Evolutionary conservation across 345 rosid genomes (phyloP).

Genomic region (Melastoma malabathricum): DNA sequence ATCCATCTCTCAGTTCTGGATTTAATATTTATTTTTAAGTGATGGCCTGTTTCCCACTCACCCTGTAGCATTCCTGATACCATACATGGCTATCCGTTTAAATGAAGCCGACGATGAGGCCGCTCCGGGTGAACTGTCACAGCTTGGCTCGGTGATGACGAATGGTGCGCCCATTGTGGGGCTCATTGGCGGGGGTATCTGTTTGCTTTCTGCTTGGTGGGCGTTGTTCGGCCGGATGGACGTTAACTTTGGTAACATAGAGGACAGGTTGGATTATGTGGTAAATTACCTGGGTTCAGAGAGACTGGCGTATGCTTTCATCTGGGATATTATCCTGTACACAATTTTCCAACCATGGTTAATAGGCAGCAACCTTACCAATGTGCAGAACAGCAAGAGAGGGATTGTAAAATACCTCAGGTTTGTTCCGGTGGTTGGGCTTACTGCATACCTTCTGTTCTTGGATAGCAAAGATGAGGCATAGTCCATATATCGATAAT

Average conservation of each 20-base stretch:
- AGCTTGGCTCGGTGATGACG: conserved; percentile 52
- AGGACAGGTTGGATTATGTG: conserved; percentile 59
- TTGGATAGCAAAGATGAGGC: conserved; percentile 32
- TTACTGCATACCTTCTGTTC: conserved; percentile 50
- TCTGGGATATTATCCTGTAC: conserved; percentile 82
- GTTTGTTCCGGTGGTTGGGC: conserved; percentile 74
- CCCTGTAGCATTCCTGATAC: conserved; percentile 66
- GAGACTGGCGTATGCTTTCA: conserved; percentile 81
- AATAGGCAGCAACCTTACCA: conserved; percentile 68
- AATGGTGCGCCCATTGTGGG: conserved; percentile 64
- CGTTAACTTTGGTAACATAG: conserved; percentile 42
- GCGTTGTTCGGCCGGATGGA: conserved; percentile 57
- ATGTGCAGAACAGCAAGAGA: conserved; percentile 39
- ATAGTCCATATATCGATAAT: not conserved
- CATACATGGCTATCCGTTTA: conserved; percentile 87
- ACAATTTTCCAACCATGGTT: conserved; percentile 91
- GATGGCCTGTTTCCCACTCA: not conserved
- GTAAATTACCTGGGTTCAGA: conserved; percentile 64
- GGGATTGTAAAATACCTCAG: conserved; percentile 44
- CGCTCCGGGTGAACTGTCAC: conserved; percentile 35
- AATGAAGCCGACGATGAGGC: conserved; percentile 27
- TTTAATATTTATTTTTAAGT: not conserved
- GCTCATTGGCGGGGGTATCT: conserved; percentile 57
- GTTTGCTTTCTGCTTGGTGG: conserved; percentile 59
- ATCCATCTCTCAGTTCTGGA: too few species aligned